Evolutionary conservation across 1,284 basidiomycete genomes (phyloP), one percentile per base, ranked within the genome.

Genomic region (Ganoderma resinaceum): DNA sequence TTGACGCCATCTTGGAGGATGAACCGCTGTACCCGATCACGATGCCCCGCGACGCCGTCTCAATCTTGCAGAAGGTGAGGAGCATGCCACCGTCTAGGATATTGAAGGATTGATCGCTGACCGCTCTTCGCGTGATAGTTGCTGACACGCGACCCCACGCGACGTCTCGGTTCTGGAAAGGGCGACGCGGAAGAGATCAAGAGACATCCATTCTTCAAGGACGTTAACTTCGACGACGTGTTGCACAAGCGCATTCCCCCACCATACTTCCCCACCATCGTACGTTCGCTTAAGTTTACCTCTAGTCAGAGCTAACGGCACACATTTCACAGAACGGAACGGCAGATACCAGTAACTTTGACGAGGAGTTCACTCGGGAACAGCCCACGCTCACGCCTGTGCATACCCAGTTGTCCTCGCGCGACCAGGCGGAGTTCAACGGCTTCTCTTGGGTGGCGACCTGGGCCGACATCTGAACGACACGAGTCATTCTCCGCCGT

Each of bases 1-100:
- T 99, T 78, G 98, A 99, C 80, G 98, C 98, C 49, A 99, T 99
- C 76, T 82, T 99, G 63, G 98, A 99, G 80, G 98, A 99, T 79
- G 98, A 99, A 79, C 97, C 97, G 53, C 80, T 99, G 72, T 99
- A 99, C 82, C 98, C 98, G 2, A 98, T 99, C 76, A 99, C 98
- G n/a, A 99, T 99, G 98, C 98, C 97, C 8, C 89, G 95, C 66
- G 97, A 99, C 76, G 97, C 96, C 20, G 97, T 99, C 61, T 96
- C 95, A 29, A 94, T 99, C 62, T 80, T 99, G 68, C 96, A 98
- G 79, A 96, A 97, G 86, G 95, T 95, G 72, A 46, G 64, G 20
- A 42, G 23, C 23, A 11, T 6, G 3, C 7, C 29, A 20, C 35
- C 14, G 23, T 18, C 2, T 29, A 12, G 23, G 2, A 29, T 9